phyloP scores from a whole-genome alignment of 192 early-diverging fungal genomes.

The Coemansia sp. region DNA sequence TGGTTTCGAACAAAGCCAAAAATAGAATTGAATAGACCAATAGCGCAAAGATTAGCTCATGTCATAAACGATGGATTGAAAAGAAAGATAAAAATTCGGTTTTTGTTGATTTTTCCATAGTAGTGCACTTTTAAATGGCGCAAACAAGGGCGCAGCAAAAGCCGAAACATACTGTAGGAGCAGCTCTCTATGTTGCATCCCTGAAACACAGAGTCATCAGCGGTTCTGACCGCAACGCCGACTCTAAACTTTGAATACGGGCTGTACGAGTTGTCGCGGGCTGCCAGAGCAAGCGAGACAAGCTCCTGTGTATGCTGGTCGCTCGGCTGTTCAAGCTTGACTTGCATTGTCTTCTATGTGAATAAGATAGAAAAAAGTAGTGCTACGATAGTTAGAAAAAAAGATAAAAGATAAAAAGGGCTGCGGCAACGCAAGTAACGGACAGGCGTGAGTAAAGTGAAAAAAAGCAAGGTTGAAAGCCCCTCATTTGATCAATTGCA shows the following conservation, averaged over 20 bases:
- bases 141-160: too few relatives aligned
- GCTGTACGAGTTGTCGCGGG: conserved; percentile 73
- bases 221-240: conserved; percentile 75
- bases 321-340: conserved; percentile 25
- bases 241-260: conserved; percentile 93
- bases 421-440: too few relatives aligned
- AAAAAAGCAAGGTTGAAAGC: background rate
- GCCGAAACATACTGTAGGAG: conserved; percentile 62
- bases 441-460: too few relatives aligned
- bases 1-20: conserved; percentile 4
- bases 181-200: conserved; percentile 93
- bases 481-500: background rate
- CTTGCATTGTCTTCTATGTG: conserved; percentile 8
- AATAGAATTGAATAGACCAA: background rate
- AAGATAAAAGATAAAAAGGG: background rate
- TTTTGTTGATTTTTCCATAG: too few relatives aligned
- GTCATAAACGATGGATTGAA: background rate
- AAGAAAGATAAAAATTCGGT: too few relatives aligned
- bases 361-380: background rate
- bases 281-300: conserved; percentile 34
- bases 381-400: background rate
- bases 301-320: conserved; percentile 23
- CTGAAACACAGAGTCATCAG: conserved; percentile 59
- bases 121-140: too few relatives aligned
- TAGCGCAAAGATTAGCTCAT: too few relatives aligned